phyloP scores from a whole-genome alignment of 2,329 filamentous ascomycete species.

The Graphilbum fragrans region DNA sequence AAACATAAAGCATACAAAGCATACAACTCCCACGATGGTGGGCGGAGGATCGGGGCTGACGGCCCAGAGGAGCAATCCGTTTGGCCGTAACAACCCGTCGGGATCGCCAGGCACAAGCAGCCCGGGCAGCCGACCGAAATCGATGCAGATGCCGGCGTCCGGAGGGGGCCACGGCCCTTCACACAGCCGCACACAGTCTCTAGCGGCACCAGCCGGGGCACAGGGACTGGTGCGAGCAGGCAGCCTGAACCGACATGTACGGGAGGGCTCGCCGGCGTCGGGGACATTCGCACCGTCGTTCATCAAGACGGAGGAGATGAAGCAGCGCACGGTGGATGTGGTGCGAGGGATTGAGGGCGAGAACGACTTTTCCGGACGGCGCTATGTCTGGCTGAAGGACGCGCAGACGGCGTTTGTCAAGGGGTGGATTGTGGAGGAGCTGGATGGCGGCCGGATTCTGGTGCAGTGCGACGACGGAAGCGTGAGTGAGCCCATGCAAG shows the following conservation, averaged over 20 bases:
- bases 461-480: constrained; percentile 92
- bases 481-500: too few species aligned
- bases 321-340: constrained; percentile 33
- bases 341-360: constrained; percentile 80
- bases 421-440: constrained; percentile 81
- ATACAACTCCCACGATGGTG: too few species aligned
- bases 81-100: too few species aligned
- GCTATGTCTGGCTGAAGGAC: constrained; percentile 96
- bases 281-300: constrained; percentile 93
- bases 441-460: constrained; percentile 54
- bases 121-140: too few species aligned
- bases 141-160: too few species aligned
- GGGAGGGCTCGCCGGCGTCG: constrained; percentile 49
- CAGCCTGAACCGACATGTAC: constrained; percentile 28
- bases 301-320: constrained; percentile 76
- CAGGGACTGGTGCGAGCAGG: constrained; percentile 7
- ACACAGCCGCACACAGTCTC: constrained; percentile 34
- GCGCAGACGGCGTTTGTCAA: constrained; percentile 78
- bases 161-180: too few species aligned
- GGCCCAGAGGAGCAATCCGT: too few species aligned
- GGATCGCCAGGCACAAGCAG: too few species aligned
- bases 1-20: too few species aligned
- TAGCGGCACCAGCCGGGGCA: background rate
- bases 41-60: too few species aligned
- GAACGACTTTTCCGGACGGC: constrained; percentile 96